Percentiles rank a stretch among this genome's conserved stretches.
Conservation (phyloP, 2,329 filamentous ascomycete species). For the Neospermospora avenae region DNA sequence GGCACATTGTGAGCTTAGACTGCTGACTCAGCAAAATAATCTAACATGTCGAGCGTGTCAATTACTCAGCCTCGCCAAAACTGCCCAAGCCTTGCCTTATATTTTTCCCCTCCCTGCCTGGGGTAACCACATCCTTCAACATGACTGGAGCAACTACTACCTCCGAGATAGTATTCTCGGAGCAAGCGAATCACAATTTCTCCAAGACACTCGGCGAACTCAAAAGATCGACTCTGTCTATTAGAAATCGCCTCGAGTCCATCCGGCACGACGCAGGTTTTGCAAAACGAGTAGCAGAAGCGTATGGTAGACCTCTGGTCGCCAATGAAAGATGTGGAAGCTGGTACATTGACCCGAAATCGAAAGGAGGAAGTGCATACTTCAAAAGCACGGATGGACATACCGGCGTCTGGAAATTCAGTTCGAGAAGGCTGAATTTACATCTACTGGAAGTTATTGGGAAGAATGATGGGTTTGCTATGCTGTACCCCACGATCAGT, state of each 20-base stretch:
- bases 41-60: not conserved
- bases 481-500: not conserved
- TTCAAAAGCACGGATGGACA: constrained; percentile 99
- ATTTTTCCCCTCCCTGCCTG: not conserved
- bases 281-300: constrained; percentile 57
- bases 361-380: constrained; percentile 74
- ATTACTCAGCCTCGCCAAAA: constrained; percentile 3
- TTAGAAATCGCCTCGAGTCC: constrained; percentile 77
- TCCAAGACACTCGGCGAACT: constrained; percentile 68
- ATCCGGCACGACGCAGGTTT: constrained; percentile 76
- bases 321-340: constrained; percentile 95
- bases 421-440: constrained; percentile 77
- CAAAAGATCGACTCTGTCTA: constrained; percentile 71
- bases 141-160: constrained; percentile 42
- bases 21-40: not conserved
- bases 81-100: not conserved
- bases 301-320: constrained; percentile 64
- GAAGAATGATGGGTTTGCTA: constrained; percentile 58
- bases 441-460: constrained; percentile 71
- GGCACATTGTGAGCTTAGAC: too few species aligned
- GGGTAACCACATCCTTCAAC: not conserved
- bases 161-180: constrained; percentile 42
- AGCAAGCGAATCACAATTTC: constrained; percentile 59
- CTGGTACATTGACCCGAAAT: constrained; percentile 76
- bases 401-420: constrained; percentile 86